Evolutionary conservation across 352 stramenopile genomes (phyloP), one percentile per base, ranked within the genome.

Genomic region (Globisporangium spinosum): DNA sequence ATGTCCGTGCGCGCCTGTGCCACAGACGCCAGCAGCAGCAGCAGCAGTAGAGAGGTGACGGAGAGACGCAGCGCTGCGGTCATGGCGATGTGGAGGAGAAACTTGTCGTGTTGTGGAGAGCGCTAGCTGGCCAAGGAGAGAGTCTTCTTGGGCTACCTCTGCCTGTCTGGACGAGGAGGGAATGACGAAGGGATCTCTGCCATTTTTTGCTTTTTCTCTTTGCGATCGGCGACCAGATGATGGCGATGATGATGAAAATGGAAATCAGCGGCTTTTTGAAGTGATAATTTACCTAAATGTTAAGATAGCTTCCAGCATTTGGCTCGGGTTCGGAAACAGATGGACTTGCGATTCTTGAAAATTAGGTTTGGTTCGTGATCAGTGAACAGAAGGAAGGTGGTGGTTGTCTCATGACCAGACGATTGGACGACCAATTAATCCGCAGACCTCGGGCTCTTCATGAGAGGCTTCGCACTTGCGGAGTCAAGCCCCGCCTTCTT

Each of bases 1-100:
- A 58, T 58, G 53, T 58, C 53, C 6, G 53, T 58, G 53, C 53
- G 53, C 10, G n/a, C 53, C 23, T 35, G 47, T n/a, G 20, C 40
- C 47, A 25, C 20, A 27, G n/a, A 55, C 20, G 8, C 47, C 20
- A 55, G 47, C 47, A 55, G 47, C 47, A 54, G n/a, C 47, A 55
- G 47, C 47, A 32, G 29, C 29, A 4, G 29, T 32, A 32, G n/a
- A 23, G 47, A 15, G 47, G 47, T 9, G 20, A 8, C 47, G 20
- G 17, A 25, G 47, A 25, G 47, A 25, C 20, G 20, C n/a, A 17
- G 47, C 6, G 47, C 47, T 25, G 40, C 40, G 15, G 47, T 15
- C 47, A 55, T 55, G 8, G n/a, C n/a, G 47, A 27, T n/a, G 5
- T n/a, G 15, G 15, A 22, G 40, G 15, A 22, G 15, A 22, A 0